A percentile compares a stretch with the other conserved stretches of the same genome.
These are phyloP conservation scores for Termitomyces sp. DNA, from an alignment of 768 basidiomycete genomes.

Conservation along the genomic window DNA sequence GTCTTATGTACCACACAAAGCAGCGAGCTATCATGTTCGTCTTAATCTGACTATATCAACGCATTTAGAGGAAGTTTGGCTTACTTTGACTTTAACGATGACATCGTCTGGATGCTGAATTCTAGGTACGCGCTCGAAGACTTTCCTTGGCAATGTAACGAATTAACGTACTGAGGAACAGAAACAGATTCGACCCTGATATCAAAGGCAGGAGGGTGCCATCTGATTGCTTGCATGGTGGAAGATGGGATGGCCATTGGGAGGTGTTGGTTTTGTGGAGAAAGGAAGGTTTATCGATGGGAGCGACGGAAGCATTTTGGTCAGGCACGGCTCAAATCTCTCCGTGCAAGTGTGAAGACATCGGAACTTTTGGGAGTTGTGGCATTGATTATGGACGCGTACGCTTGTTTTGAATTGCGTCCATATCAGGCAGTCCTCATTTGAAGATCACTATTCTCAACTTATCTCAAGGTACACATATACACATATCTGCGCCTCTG, in stretches of 20 bases:
- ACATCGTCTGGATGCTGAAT: constrained; percentile 73
- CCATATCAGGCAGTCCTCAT: background rate
- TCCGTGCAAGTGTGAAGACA: background rate
- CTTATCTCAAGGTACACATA: no score
- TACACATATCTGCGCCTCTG: background rate
- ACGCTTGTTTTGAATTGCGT: no score
- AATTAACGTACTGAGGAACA: constrained; percentile 38
- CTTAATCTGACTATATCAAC: background rate
- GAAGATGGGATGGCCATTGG: constrained; percentile 1
- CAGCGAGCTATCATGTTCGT: constrained; percentile 43
- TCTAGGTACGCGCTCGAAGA: constrained; percentile 20
- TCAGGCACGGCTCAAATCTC: background rate
- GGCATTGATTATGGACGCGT: no score
- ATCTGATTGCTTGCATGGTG: constrained; percentile 43
- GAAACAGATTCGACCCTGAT: constrained; percentile 63
- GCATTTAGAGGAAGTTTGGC: constrained; percentile 10
- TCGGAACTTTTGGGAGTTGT: background rate
- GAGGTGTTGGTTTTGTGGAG: background rate
- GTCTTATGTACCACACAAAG: constrained; percentile 46
- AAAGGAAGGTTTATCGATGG: background rate
- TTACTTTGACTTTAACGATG: constrained; percentile 68
- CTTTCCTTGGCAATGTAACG: background rate
- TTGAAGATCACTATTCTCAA: background rate
- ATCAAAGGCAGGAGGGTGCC: constrained; percentile 65
- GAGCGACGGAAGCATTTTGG: background rate